Base-by-base conservation (phyloP, 2,329 filamentous ascomycete species). In the Ascochyta fabae region DNA sequence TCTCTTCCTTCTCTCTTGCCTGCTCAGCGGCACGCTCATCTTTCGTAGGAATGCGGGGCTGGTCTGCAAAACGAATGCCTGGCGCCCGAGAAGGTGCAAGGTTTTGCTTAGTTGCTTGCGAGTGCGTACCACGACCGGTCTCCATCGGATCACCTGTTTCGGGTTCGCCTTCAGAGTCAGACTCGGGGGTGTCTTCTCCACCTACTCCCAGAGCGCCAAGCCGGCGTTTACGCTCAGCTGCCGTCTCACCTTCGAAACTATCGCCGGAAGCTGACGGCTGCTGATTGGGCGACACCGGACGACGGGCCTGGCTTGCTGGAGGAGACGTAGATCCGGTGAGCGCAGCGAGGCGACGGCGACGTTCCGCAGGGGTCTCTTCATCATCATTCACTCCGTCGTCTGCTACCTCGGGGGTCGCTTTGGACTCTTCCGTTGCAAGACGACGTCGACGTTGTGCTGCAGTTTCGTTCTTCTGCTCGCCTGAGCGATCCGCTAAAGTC, bases 171-270 rank as follows among this genome's bases (percentile, higher is more conserved):
- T 75, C 72, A 8, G 66, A 70, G 9, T 73, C 71, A 0, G 69
- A 71, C 22, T 69, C 69, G 3, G 67, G 62, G 1, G 64, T 57
- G 6, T 69, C 58, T 23, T 70, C 66, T 12, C 65, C 58, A 23
- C 64, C 64, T 23, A 89, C 79, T 9, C 90, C 89, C 1, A 94
- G 77, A 1, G 90, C 91, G 1, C 89, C 89, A 65, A 92, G 86
- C 65, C 91, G 84, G 48, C 91, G 81, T 36, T 89, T 83, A 53
- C 88, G 81, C 74, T 94, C 91, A 0, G 90, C 90, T 0, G 89
- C 87, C 0, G 89, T 92, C 75, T 93, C 90, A 31, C 78, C 80
- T 31, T 79, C 79, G 13, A 69, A 63, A 3, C 56, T 58, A 15
- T 39, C 36, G 4, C 49, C 54, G 1, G 82, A 81, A 55, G 70